Conservation (phyloP, 2,329 filamentous ascomycete species). For the Alternaria consortialis region DNA sequence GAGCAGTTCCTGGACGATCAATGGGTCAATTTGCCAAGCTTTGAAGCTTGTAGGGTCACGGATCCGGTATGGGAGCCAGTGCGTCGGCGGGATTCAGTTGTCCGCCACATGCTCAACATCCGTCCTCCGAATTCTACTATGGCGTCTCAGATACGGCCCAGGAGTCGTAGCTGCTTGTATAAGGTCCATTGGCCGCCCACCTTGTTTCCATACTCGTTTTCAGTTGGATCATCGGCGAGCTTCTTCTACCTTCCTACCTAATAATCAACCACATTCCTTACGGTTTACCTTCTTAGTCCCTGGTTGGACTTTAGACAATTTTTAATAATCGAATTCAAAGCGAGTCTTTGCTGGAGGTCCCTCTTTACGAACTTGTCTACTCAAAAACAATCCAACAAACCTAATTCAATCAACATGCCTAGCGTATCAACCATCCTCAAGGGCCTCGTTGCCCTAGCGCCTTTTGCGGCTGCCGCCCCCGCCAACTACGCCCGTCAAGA, state of each 20-base stretch:
- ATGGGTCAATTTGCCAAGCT: slow-evolving; percentile 40
- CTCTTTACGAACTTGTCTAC: slow-evolving; percentile 32
- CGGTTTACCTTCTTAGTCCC: slow-evolving; percentile 50
- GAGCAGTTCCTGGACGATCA: slow-evolving; percentile 40
- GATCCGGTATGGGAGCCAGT: slow-evolving; percentile 41
- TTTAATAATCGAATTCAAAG: slow-evolving; percentile 50
- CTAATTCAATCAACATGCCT: slow-evolving; percentile 50
- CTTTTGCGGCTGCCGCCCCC: slow-evolving; percentile 45
- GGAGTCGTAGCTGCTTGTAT: slow-evolving; percentile 46
- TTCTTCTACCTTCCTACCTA: slow-evolving; percentile 46
- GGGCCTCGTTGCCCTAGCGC: slow-evolving; percentile 48
- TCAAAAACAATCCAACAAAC: slow-evolving; percentile 32
- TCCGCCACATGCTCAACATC: slow-evolving; percentile 46
- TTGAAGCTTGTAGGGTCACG: slow-evolving; percentile 45
- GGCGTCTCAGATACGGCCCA: slow-evolving; percentile 48
- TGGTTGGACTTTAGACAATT: slow-evolving; percentile 52
- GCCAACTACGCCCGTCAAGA: slow-evolving; percentile 38
- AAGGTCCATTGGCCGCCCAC: slow-evolving; percentile 51
- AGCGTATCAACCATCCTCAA: slow-evolving; percentile 48
- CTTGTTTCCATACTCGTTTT: slow-evolving; percentile 50
- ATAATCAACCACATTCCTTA: slow-evolving; percentile 50
- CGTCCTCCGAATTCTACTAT: slow-evolving; percentile 49
- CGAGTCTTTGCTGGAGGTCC: slow-evolving; percentile 50
- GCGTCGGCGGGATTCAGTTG: slow-evolving; percentile 44
- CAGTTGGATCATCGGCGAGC: slow-evolving; percentile 49